phyloP scores from a whole-genome alignment of 2,329 filamentous ascomycete species.

The Arthrobotrys sphaeroides region DNA sequence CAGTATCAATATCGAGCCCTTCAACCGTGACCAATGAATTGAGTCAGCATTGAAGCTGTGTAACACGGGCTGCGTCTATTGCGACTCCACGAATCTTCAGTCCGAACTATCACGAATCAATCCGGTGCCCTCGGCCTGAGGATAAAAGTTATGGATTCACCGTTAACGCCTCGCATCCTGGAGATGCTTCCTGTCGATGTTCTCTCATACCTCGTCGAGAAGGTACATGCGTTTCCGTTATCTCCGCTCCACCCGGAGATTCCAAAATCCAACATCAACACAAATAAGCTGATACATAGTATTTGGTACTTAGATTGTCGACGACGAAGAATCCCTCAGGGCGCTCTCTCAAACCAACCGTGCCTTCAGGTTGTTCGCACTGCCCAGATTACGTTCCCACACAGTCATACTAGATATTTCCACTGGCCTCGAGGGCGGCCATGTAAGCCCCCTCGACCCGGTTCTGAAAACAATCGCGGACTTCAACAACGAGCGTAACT shows the following conservation, averaged over 20 bases:
- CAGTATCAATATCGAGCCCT: no score
- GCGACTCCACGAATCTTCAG: neutral
- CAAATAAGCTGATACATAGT: neutral
- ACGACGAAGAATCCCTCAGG: constrained; percentile 28
- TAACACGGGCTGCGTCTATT: no score
- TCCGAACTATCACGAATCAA: neutral
- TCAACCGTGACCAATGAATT: no score
- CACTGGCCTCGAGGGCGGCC: neutral
- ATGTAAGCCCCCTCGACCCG: neutral
- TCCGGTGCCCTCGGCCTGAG: no score
- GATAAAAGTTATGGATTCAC: neutral
- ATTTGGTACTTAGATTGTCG: constrained; percentile 6
- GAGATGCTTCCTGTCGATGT: constrained; percentile 26
- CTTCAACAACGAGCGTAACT: constrained; percentile 23
- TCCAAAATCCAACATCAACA: constrained; percentile 5
- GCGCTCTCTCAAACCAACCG: constrained; percentile 30
- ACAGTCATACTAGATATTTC: constrained; percentile 37
- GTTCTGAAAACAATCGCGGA: constrained; percentile 18
- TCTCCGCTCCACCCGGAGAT: neutral
- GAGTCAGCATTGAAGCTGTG: no score
- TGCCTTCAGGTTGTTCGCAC: constrained; percentile 4
- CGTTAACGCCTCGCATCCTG: neutral
- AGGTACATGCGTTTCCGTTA: neutral
- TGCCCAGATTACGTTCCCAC: constrained; percentile 32
- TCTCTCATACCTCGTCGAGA: constrained; percentile 25